Base-by-base conservation (phyloP, 2,329 filamentous ascomycete genomes). In the Ceratocystis harringtonii region DNA sequence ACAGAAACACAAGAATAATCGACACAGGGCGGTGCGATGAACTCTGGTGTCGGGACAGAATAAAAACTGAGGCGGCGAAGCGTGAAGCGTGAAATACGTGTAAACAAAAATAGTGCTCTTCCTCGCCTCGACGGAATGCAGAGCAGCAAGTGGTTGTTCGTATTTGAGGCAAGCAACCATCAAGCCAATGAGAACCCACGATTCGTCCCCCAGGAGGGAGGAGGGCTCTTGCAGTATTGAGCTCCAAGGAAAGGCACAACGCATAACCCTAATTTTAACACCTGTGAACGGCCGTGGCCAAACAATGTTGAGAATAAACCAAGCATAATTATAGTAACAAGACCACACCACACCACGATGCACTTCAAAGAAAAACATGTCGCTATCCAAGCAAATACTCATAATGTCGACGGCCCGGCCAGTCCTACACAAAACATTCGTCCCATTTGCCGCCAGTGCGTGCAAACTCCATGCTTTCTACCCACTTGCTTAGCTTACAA, bases 381-480 rank as follows among this genome's bases (percentile, higher is more conserved):
- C 32, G 2, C 32, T 36, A 12, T 52, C 19, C 10, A 25, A 7
- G 10, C 28, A 6, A 12, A 6, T 1, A n/a, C 17, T n/a, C 17
- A 7, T 17, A 2, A 30, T 22, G 4, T 57, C 17, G 6, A 17
- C 52, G 8, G 17, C 28, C 19, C 52, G 12, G 17, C 8, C 7
- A 57, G n/a, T 22, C 6, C 22, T 22, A 76, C 43, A 68, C 70
- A 68, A 79, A 81, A 73, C 90, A 95, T 68, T 80, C 72, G 65
- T 80, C 78, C 92, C 92, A 96, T 60, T 81, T 75, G 0, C 92
- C 92, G 15, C 88, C 89, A 7, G 73, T 75, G 69, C 80, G 81
- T 1, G 88, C 88, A 79, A 94, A 96, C 62, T 78, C 81, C 71
- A 95, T 76, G 69, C 88, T 89, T 36, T 88, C 77, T 15, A 96